Evolutionary conservation across 2,329 filamentous ascomycete species (phyloP).

Genomic region (Trichoderma pleuroti): DNA sequence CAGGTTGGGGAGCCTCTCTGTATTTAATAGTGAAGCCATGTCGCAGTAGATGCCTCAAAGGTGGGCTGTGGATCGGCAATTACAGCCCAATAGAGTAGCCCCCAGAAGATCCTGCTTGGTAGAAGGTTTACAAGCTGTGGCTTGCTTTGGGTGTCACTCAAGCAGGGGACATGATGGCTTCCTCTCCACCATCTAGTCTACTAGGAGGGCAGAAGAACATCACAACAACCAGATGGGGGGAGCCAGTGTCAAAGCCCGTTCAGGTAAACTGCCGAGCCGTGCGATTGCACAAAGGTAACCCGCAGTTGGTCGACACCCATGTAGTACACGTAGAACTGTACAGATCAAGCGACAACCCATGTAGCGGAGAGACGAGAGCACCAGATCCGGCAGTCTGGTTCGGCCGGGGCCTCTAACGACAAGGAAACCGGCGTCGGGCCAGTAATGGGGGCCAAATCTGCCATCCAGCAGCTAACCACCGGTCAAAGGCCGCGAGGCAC

Average conservation of each 20-base stretch:
- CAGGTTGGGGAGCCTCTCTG: not conserved
- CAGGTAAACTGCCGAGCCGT: not conserved
- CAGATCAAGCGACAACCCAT: not conserved
- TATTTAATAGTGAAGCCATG: slow-evolving; percentile 9
- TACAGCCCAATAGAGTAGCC: not conserved
- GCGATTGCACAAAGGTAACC: not conserved
- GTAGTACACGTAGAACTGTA: not conserved
- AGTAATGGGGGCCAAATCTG: slow-evolving; percentile 8
- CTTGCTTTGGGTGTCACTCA: not conserved
- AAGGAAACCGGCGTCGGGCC: not conserved
- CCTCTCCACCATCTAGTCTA: slow-evolving; percentile 3
- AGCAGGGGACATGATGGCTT: not conserved
- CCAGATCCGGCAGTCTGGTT: slow-evolving; percentile 20
- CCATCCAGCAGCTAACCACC: not conserved
- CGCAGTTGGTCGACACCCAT: not conserved
- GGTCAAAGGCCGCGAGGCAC: not conserved
- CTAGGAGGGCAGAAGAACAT: not conserved
- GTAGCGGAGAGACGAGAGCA: slow-evolving; percentile 11
- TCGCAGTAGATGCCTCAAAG: not conserved
- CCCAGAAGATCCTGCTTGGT: not conserved
- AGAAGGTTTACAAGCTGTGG: not conserved
- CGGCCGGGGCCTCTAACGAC: not conserved
- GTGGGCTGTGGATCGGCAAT: not conserved
- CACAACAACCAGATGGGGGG: not conserved
- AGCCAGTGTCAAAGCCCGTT: not conserved